Conservation (phyloP, 495 filamentous ascomycete genomes). For the Aspergillus indologenus region DNA sequence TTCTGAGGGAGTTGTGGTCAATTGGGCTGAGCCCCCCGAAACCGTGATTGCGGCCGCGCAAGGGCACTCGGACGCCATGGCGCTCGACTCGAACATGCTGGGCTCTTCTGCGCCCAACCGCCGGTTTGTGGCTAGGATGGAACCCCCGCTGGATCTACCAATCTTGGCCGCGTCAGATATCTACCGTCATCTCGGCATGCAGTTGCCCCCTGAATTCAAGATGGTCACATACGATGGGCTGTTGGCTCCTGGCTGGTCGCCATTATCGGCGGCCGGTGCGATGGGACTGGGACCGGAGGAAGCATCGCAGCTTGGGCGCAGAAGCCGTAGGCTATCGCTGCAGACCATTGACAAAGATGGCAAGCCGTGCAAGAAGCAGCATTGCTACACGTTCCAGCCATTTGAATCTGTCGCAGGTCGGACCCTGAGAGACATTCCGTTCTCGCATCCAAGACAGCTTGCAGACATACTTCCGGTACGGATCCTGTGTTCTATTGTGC, state of each 20-base stretch:
- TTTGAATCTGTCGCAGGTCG: constrained; percentile 67
- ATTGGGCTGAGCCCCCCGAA: constrained; percentile 51
- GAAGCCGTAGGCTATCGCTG: constrained; percentile 33
- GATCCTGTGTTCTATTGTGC: neutral
- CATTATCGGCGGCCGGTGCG: constrained; percentile 21
- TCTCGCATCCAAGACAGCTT: constrained; percentile 84
- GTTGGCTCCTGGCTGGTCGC: constrained; percentile 51
- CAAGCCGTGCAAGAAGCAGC: constrained; percentile 45
- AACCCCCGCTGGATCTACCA: constrained; percentile 78
- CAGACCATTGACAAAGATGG: constrained; percentile 37
- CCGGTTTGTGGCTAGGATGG: constrained; percentile 77
- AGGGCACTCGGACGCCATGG: constrained; percentile 43
- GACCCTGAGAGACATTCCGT: constrained; percentile 68
- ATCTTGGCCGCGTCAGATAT: constrained; percentile 64
- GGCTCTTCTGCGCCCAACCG: constrained; percentile 60
- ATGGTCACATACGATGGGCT: constrained; percentile 65
- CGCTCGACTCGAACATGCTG: constrained; percentile 42
- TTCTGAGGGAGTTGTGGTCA: constrained; percentile 26
- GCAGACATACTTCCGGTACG: constrained; percentile 66
- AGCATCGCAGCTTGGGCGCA: constrained; percentile 27
- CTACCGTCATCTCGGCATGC: constrained; percentile 57
- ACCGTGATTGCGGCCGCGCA: constrained; percentile 41
- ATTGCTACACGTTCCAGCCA: constrained; percentile 68
- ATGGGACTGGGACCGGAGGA: constrained; percentile 23
- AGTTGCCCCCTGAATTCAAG: constrained; percentile 51